Evolutionary conservation across 148 eudicot species (phyloP).

Genomic region (Polygonum maritimum): DNA sequence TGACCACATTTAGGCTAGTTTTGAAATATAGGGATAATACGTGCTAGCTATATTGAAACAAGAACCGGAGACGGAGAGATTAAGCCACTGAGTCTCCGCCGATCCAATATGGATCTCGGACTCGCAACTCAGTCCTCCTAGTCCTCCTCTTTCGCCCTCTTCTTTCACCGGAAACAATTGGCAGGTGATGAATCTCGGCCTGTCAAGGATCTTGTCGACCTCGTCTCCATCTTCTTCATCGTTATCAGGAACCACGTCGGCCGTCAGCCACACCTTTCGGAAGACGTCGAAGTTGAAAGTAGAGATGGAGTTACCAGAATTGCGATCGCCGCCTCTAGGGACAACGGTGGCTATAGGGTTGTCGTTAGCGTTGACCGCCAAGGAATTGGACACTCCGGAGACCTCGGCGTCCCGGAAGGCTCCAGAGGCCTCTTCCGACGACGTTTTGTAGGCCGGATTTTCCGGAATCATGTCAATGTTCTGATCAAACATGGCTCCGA

Average conservation of each 20-base stretch:
- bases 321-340: neutral
- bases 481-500: constrained; percentile 10
- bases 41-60: no score
- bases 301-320: neutral
- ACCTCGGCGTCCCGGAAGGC: neutral
- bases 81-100: constrained; percentile 11
- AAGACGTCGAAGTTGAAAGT: constrained; percentile 23
- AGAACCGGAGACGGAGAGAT: constrained; percentile 7
- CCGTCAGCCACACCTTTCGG: constrained; percentile 18
- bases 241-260: neutral
- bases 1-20: no score
- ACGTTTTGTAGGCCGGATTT: neutral
- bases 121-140: neutral
- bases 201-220: neutral
- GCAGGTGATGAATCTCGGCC: constrained; percentile 1
- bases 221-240: neutral
- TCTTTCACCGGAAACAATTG: constrained; percentile 6
- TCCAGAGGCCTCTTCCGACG: constrained; percentile 1
- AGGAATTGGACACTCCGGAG: constrained; percentile 10
- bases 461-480: constrained; percentile 5
- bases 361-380: neutral
- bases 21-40: no score
- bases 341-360: no score
- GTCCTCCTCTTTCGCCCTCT: neutral
- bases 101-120: constrained; percentile 14